These are phyloP conservation scores for Leishmania aethiopica DNA, from an alignment of 208 protist genomes.

Conservation along the genomic window DNA sequence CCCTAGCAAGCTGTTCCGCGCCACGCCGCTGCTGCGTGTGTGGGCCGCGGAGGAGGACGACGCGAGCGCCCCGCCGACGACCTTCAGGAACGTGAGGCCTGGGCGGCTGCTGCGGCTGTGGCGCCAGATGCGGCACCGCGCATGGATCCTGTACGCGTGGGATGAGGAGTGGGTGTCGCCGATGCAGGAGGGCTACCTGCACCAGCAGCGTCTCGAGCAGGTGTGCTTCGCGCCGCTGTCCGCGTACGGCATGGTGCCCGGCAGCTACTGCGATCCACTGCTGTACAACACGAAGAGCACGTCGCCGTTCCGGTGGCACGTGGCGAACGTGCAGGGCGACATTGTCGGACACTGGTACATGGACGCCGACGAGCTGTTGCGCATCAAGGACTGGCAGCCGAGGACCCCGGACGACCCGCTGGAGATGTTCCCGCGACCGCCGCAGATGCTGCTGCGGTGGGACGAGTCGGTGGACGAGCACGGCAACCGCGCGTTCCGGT, in stretches of 20 bases:
- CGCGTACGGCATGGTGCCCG: constrained; percentile 89
- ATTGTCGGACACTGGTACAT: constrained; percentile 93
- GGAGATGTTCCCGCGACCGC: constrained; percentile 90
- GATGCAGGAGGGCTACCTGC: constrained; percentile 78
- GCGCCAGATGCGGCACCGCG: constrained; percentile 86
- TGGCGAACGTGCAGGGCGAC: constrained; percentile 76
- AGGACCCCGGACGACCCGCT: constrained; percentile 88
- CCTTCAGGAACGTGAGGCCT: constrained; percentile 92
- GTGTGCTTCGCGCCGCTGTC: constrained; percentile 88
- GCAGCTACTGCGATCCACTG: constrained; percentile 89
- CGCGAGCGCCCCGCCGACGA: constrained; percentile 77
- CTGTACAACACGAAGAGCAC: constrained; percentile 93
- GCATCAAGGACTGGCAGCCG: constrained; percentile 91
- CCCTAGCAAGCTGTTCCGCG: constrained; percentile 39
- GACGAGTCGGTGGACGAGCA: constrained; percentile 91
- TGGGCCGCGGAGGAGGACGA: constrained; percentile 90
- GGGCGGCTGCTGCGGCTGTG: constrained; percentile 78
- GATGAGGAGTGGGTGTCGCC: constrained; percentile 88
- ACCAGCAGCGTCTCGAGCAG: constrained; percentile 90
- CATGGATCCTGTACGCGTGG: constrained; percentile 85
- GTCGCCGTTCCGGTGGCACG: constrained; percentile 90
- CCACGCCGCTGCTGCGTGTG: constrained; percentile 69
- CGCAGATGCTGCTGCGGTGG: constrained; percentile 84
- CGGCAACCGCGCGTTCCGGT: constrained; percentile 90
- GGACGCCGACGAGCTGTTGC: constrained; percentile 87